A percentile compares a stretch with the other conserved stretches of the same genome.
phyloP scores from a whole-genome alignment of 208 protist genomes.

The Trypanosoma lewisi region DNA sequence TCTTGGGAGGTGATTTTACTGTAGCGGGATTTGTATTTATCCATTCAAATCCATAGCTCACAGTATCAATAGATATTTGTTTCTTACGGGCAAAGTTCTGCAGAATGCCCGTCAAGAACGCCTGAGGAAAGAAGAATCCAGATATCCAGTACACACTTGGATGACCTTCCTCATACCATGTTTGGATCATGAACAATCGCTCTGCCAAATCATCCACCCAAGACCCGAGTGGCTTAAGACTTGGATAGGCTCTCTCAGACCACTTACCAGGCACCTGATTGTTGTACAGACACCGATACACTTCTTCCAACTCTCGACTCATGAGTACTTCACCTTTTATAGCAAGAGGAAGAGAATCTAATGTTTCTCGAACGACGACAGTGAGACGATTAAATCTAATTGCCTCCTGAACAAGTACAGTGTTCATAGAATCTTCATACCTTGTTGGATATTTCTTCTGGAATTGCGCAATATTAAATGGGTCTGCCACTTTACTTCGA shows the following conservation, averaged over 20 bases:
- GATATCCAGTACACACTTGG: conserved; percentile 95
- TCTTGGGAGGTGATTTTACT: conserved; percentile 52
- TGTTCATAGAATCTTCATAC: conserved; percentile 99
- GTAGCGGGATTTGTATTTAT: conserved; percentile 38
- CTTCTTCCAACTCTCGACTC: conserved; percentile 94
- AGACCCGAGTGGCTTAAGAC: conserved; percentile 91
- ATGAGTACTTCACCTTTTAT: conserved; percentile 98
- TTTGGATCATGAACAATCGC: conserved; percentile 91
- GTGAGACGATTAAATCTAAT: conserved; percentile 95
- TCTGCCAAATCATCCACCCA: conserved; percentile 94
- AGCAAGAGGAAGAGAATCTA: conserved; percentile 87
- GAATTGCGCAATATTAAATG: conserved; percentile 89
- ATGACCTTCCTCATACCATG: conserved; percentile 94
- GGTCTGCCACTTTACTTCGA: conserved; percentile 54
- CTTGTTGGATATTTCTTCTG: conserved; percentile 89
- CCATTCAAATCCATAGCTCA: conserved; percentile 93
- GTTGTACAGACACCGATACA: conserved; percentile 93
- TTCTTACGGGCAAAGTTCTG: conserved; percentile 94
- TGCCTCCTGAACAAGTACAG: conserved; percentile 97
- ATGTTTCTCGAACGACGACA: conserved; percentile 71
- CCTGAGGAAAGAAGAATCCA: conserved; percentile 97
- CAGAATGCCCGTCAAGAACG: conserved; percentile 92
- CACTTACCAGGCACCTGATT: conserved; percentile 95
- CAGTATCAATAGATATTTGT: conserved; percentile 94
- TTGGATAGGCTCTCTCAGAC: conserved; percentile 92